A percentile compares a stretch with the other conserved stretches of the same genome.
Evolutionary conservation across 2,329 filamentous ascomycete species (phyloP).

Genomic region (Emergomyces orientalis): DNA sequence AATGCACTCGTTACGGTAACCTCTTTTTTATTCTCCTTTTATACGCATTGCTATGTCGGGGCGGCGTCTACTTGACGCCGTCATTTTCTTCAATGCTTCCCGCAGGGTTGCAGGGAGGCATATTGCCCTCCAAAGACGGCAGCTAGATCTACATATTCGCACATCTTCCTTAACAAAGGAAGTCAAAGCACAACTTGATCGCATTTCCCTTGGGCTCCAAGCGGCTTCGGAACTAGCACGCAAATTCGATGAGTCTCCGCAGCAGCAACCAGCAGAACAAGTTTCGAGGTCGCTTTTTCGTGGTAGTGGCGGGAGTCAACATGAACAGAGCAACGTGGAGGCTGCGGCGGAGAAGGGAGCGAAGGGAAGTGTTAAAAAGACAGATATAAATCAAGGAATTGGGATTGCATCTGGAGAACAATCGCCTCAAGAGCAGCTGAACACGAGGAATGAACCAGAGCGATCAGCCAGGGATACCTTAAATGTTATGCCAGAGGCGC

Average conservation of each 20-base stretch:
- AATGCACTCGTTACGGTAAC: slow-evolving; percentile 3
- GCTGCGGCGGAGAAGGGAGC: background rate
- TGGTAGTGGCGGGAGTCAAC: background rate
- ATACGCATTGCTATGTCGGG: slow-evolving; percentile 38
- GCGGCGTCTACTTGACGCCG: slow-evolving; percentile 60
- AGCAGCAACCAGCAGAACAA: background rate
- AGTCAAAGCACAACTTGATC: slow-evolving; percentile 52
- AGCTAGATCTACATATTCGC: slow-evolving; percentile 53
- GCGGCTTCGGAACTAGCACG: slow-evolving; percentile 52
- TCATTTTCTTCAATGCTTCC: slow-evolving; percentile 60
- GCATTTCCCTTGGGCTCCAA: slow-evolving; percentile 51
- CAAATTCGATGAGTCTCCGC: slow-evolving; percentile 44
- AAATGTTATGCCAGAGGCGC: too few relatives aligned
- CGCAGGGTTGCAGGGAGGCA: slow-evolving; percentile 58
- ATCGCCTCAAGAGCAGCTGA: background rate
- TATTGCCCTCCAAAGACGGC: slow-evolving; percentile 48
- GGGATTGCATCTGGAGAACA: background rate
- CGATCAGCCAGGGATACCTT: background rate
- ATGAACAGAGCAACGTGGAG: background rate
- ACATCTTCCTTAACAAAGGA: slow-evolving; percentile 57
- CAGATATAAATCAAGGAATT: background rate
- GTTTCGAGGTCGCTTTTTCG: background rate
- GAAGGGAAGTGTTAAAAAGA: background rate
- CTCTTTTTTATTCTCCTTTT: background rate
- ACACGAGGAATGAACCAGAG: too few relatives aligned